Evolutionary conservation across 768 basidiomycete genomes (phyloP).

Genomic region (Lactarius deliciosus): DNA sequence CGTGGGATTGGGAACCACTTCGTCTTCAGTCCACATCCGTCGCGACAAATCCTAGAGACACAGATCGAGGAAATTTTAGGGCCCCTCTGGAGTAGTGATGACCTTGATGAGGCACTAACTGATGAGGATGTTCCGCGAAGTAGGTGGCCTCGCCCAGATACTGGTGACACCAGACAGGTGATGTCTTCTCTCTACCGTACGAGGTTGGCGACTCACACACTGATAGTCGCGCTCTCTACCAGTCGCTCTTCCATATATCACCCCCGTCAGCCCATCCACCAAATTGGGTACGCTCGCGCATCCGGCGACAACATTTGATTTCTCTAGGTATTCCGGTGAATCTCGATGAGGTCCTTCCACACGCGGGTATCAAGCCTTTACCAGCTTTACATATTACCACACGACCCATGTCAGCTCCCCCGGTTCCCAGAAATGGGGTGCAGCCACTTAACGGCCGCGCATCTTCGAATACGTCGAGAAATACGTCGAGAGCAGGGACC

Average conservation of each 20-base stretch:
- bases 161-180: conserved; percentile 77
- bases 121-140: conserved; percentile 75
- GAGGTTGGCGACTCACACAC: conserved; percentile 32
- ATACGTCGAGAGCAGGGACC: conserved; percentile 52
- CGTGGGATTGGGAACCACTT: conserved; percentile 57
- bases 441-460: conserved; percentile 37
- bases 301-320: conserved; percentile 88
- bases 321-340: conserved; percentile 92
- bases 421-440: conserved; percentile 49
- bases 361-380: conserved; percentile 59
- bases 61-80: conserved; percentile 65
- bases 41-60: conserved; percentile 52
- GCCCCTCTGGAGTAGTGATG: conserved; percentile 60
- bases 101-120: conserved; percentile 54
- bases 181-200: conserved; percentile 24
- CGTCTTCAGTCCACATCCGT: conserved; percentile 64
- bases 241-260: conserved; percentile 60
- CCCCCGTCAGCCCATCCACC: conserved; percentile 80
- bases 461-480: conserved; percentile 50
- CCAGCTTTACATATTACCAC: conserved; percentile 84
- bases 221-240: conserved; percentile 76
- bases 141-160: conserved; percentile 78
- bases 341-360: conserved; percentile 85
- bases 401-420: conserved; percentile 78
- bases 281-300: conserved; percentile 92